Base-by-base conservation (phyloP, 1,284 basidiomycete species). In the Irpex lacteus region DNA sequence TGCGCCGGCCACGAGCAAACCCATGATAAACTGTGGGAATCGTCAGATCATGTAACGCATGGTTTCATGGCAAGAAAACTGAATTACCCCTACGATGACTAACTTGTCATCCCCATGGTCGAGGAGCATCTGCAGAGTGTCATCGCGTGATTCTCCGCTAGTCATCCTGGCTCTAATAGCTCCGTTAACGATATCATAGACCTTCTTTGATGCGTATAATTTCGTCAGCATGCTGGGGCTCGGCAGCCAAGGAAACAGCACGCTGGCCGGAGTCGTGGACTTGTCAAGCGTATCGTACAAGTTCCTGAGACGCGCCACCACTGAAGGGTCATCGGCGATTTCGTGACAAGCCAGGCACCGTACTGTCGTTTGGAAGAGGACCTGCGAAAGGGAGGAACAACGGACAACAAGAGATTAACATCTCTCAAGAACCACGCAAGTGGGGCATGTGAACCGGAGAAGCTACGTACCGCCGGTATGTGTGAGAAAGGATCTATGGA, bases 171-270 rank as follows among this genome's bases (percentile, higher is more conserved):
- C 75, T 62, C 82, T 80, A 66, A 91, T 83, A 49, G 85, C 84
- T 19, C 74, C 73, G 61, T 80, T 78, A 61, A 91, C 74, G 68
- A 91, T 90, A 67, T 87, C 83, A 71, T 91, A 90, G 64, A 91
- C 87, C 66, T 84, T 78, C 73, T 89, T 90, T 34, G 90, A 91
- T 11, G 89, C 85, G 71, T 84, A 81, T 37, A 90, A 72, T 71
- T 89, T 90, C 69, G 77, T 81, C 55, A 91, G 71, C 84, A 89
- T 88, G 40, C 87, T 86, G 2, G 86, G 87, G 56, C 81, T 85
- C 5, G 89, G 89, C 58, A 91, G 75, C 89, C 89, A 91, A 44
- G 90, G 90, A 37, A 90, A 74, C 5, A 91, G 79, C 60, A 91
- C 81, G 2, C 86, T 88, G 1, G 86, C 80, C 0, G 90, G 89